Evolutionary conservation across 768 basidiomycete genomes (phyloP).

Genomic region (Tricholoma flavovirens): DNA sequence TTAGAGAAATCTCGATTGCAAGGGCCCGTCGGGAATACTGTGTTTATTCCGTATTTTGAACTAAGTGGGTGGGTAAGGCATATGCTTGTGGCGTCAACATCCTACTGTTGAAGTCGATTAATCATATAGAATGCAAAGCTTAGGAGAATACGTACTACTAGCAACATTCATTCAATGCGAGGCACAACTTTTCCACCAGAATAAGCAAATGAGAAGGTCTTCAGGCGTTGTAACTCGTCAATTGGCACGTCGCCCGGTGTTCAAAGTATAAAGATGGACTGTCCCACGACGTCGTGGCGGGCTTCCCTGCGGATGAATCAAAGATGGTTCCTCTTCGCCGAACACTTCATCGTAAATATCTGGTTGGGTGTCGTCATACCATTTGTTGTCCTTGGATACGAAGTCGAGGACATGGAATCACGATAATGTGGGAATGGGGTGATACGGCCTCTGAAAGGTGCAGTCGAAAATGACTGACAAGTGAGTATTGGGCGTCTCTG

Average conservation of each 20-base stretch:
- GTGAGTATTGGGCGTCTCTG: conserved; percentile 10
- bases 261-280: conserved; percentile 9
- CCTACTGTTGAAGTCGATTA: too few species aligned
- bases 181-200: conserved; percentile 4
- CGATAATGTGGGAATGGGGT: conserved; percentile 11
- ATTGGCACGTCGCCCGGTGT: conserved; percentile 9
- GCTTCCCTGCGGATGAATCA: conserved; percentile 7
- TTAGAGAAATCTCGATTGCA: too few species aligned
- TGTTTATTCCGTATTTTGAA: too few species aligned
- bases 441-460: conserved; percentile 12
- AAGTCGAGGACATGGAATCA: conserved; percentile 10
- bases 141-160: neutral
- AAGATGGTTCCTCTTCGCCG: conserved; percentile 4
- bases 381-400: conserved; percentile 3
- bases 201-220: conserved; percentile 10
- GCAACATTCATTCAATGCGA: conserved; percentile 6
- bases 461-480: conserved; percentile 10
- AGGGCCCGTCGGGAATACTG: too few species aligned
- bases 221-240: conserved; percentile 5
- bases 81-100: too few species aligned
- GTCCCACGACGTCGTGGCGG: conserved; percentile 7
- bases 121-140: neutral
- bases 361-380: conserved; percentile 5
- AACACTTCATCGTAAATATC: conserved; percentile 10
- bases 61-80: too few species aligned